Percentiles rank a stretch among this genome's conserved stretches.
Conservation (phyloP, 75 land plant genomes). For the Cryptomeria japonica region DNA sequence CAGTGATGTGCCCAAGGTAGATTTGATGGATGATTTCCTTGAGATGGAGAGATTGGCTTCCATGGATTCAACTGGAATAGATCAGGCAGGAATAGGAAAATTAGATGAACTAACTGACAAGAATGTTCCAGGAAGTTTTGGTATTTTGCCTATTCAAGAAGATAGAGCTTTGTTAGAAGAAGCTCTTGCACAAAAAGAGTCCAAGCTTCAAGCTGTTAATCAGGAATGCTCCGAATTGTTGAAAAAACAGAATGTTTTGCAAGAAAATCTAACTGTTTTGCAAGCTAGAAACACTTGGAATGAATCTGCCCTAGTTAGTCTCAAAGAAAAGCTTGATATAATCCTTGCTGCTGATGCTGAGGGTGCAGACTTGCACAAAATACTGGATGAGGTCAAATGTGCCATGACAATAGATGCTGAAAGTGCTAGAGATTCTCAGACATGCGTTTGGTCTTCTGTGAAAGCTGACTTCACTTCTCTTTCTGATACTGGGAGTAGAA, state of each 20-base stretch:
- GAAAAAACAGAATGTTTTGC: conserved; percentile 15
- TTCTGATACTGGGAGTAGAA: conserved; percentile 13
- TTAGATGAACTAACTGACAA: conserved; percentile 3
- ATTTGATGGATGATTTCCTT: conserved; percentile 86
- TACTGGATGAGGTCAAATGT: conserved; percentile 10
- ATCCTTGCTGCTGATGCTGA: conserved; percentile 22
- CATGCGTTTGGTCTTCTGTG: neutral
- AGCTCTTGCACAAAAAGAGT: conserved; percentile 13
- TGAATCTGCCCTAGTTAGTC: conserved; percentile 15
- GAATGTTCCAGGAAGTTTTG: neutral
- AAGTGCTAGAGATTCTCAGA: neutral
- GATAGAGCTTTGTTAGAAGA: conserved; percentile 16
- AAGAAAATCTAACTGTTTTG: conserved; percentile 24
- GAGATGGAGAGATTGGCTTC: conserved; percentile 80
- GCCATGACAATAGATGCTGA: conserved; percentile 6
- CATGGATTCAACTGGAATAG: conserved; percentile 17
- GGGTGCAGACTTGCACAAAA: conserved; percentile 9
- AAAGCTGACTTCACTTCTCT: conserved; percentile 17
- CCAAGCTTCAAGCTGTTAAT: conserved; percentile 29
- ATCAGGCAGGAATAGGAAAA: conserved; percentile 1
- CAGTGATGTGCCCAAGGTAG: conserved; percentile 39
- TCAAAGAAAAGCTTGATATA: conserved; percentile 27
- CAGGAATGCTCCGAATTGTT: conserved; percentile 24
- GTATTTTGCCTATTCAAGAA: conserved; percentile 1
- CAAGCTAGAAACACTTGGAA: conserved; percentile 27